Evolutionary conservation across 1,284 basidiomycete species (phyloP).

Genomic region (Fomitopsis schrenkii): DNA sequence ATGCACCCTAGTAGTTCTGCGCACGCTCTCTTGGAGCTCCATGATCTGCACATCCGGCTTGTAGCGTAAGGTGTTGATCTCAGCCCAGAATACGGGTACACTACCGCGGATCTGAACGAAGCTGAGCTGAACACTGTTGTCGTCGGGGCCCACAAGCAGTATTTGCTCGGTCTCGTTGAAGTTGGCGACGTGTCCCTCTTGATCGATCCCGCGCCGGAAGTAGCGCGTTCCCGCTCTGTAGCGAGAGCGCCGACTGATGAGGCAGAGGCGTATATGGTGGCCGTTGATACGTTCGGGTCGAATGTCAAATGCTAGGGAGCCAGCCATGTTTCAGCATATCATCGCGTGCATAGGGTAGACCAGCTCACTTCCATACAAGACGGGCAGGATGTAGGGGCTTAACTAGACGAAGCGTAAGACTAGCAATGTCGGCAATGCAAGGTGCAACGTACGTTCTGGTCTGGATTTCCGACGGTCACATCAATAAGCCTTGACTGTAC

Average conservation of each 20-base stretch:
- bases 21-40: conserved; percentile 83
- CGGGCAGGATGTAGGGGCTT: conserved; percentile 85
- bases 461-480: conserved; percentile 40
- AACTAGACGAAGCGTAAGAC: conserved; percentile 43
- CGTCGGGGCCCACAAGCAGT: conserved; percentile 62
- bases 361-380: conserved; percentile 84
- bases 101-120: conserved; percentile 95
- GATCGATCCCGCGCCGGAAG: conserved; percentile 92
- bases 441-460: conserved; percentile 55
- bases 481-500: conserved; percentile 75
- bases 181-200: conserved; percentile 81
- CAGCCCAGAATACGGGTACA: conserved; percentile 95
- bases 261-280: conserved; percentile 78
- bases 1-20: conserved; percentile 13
- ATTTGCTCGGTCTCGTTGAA: conserved; percentile 96
- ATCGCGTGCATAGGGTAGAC: neutral
- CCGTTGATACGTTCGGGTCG: conserved; percentile 77
- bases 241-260: conserved; percentile 91
- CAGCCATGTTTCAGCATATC: neutral
- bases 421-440: neutral
- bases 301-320: conserved; percentile 76
- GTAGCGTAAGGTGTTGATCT: conserved; percentile 94
- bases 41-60: conserved; percentile 97
- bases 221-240: conserved; percentile 96
- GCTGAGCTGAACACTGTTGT: conserved; percentile 64